Base-by-base conservation (phyloP, 305 asterid species). In the Solanum hybrid region DNA sequence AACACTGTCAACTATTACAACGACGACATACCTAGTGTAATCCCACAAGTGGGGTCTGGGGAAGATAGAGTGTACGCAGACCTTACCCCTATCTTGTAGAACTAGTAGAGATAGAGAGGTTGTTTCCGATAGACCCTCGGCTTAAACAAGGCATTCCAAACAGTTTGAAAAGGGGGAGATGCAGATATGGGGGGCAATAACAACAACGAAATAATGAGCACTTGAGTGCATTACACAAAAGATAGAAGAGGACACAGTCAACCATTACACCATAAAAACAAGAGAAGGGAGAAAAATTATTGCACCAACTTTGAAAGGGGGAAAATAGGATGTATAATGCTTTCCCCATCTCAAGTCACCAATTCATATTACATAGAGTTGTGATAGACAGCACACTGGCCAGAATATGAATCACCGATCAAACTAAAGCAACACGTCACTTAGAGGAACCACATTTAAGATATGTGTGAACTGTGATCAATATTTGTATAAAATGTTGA, bases 1-100 rank as follows among this genome's bases (percentile, higher is more conserved):
- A 36, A 56, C 60, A 90, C 80, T 10, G 90, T 76, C 77, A 89
- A 31, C 36, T 88, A 73, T 78, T 78, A 85, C 86, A 37, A 71
- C 19, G 0, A 24, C 34, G 7, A 71, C 19, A 26, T 71, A 71
- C 34, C 34, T 13, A 71, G 4, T 71, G 32, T 27, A 71, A 71
- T 71, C 77, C 34, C 34, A 12, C 77, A 71, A 71, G 29, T 64
- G 73, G 73, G 19, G 34, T 71, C 10, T 71, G 1, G 77, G 77
- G 9, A 71, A 14, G 77, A 27, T 12, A 26, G 17, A 71, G 77
- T 11, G 15, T 5, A 71, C 10, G 10, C 34, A 71, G 34, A 71
- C 77, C 77, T 69, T 69, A 69, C 15, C 17, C 76, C 32, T 69
- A 69, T 26, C 76, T 24, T 5, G 7, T 26, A 69, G 19, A 71